phyloP scores from a whole-genome alignment of 2,329 filamentous ascomycete genomes.

The Aureobasidium sp. region DNA sequence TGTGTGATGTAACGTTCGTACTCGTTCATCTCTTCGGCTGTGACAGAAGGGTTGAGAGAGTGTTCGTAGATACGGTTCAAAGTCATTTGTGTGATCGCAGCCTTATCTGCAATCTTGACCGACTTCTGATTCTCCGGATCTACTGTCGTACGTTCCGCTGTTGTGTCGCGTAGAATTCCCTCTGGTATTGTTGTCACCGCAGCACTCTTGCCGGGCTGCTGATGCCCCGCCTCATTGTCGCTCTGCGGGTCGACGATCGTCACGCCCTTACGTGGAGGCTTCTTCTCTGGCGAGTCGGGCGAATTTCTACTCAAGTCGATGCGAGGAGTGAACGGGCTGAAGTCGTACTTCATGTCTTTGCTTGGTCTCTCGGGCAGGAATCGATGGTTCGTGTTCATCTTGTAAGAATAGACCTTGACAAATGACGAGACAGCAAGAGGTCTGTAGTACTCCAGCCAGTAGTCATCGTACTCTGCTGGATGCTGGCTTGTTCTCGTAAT shows the following conservation, averaged over 20 bases:
- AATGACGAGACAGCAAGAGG: conserved; percentile 82
- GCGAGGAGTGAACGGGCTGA: conserved; percentile 81
- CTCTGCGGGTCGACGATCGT: conserved; percentile 56
- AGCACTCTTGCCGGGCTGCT: background rate
- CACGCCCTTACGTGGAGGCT: conserved; percentile 56
- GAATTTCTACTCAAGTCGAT: conserved; percentile 27
- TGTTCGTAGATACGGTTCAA: conserved; percentile 78
- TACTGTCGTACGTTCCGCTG: background rate
- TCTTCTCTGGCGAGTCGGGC: conserved; percentile 46
- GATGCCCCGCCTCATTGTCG: conserved; percentile 20
- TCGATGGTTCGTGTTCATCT: conserved; percentile 81
- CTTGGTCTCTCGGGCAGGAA: conserved; percentile 66
- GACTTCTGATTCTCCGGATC: conserved; percentile 3
- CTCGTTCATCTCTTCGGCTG: conserved; percentile 66
- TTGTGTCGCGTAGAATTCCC: conserved; percentile 11
- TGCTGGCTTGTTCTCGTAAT: background rate
- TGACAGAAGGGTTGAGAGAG: conserved; percentile 78
- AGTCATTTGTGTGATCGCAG: conserved; percentile 77
- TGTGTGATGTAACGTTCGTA: conserved; percentile 86
- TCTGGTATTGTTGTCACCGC: background rate
- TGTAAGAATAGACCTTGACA: conserved; percentile 84
- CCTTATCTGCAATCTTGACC: conserved; percentile 52
- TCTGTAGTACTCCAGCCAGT: conserved; percentile 96
- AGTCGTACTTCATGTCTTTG: conserved; percentile 62
- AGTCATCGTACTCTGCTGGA: conserved; percentile 62